Percentiles rank a stretch among this genome's conserved stretches.
Conservation (phyloP, 352 stramenopile species). For the Pilasporangium apinafurcum region DNA sequence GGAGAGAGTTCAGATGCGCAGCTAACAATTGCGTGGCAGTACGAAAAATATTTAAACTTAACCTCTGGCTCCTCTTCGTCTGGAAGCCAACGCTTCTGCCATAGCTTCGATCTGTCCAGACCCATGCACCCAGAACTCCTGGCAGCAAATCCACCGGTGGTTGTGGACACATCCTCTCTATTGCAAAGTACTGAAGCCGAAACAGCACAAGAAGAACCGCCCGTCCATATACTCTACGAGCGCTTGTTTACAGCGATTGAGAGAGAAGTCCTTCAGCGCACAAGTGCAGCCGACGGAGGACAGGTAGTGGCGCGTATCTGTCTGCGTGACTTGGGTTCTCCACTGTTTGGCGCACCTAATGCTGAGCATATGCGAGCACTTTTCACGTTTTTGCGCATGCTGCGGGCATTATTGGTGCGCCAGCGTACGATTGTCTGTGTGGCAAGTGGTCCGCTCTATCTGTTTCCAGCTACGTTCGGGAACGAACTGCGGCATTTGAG, state of each 20-base stretch:
- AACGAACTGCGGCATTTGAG: constrained; percentile 44
- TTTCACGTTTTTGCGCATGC: constrained; percentile 22
- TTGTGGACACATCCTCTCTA: constrained; percentile 20
- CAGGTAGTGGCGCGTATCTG: constrained; percentile 41
- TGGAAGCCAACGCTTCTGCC: constrained; percentile 42
- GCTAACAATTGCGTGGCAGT: constrained; percentile 75
- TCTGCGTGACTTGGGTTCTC: constrained; percentile 35
- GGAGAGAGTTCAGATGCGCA: constrained; percentile 2
- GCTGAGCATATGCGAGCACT: constrained; percentile 33
- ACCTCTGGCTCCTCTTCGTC: neutral
- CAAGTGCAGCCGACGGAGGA: neutral
- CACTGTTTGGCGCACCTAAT: constrained; percentile 21
- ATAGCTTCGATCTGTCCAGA: constrained; percentile 68
- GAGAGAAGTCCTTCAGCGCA: constrained; percentile 8
- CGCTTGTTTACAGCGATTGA: constrained; percentile 17
- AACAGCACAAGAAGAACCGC: neutral
- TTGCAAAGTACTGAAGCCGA: too few relatives aligned
- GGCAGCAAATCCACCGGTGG: constrained; percentile 24
- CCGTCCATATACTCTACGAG: constrained; percentile 15
- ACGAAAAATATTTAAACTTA: constrained; percentile 45
- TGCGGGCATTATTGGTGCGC: constrained; percentile 21
- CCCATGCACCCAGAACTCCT: constrained; percentile 47
- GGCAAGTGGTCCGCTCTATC: constrained; percentile 18
- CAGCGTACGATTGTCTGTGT: constrained; percentile 15
- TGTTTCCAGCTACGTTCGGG: constrained; percentile 17